Percentiles rank a stretch among this genome's conserved stretches.
Evolutionary conservation across 2,329 filamentous ascomycete species (phyloP).

Genomic region (Alternaria metachromatica): DNA sequence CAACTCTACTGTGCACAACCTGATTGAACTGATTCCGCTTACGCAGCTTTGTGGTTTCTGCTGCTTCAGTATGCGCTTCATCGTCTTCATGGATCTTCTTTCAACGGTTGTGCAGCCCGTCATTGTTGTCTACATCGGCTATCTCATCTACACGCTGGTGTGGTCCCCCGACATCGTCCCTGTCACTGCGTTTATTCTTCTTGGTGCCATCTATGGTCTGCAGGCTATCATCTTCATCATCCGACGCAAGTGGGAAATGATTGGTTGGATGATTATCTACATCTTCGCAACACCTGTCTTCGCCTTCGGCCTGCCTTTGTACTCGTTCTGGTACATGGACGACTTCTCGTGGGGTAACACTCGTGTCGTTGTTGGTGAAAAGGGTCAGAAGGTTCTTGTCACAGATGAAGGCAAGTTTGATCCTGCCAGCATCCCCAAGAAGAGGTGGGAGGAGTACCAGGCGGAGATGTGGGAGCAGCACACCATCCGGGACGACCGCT

Average conservation of each 20-base stretch:
- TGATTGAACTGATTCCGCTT: slow-evolving; percentile 92
- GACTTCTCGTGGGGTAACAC: slow-evolving; percentile 99
- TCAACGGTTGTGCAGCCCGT: slow-evolving; percentile 93
- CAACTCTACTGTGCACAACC: slow-evolving; percentile 97
- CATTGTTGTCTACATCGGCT: slow-evolving; percentile 85
- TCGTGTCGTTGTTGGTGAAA: slow-evolving; percentile 92
- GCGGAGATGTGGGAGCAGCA: slow-evolving; percentile 96
- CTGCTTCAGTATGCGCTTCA: slow-evolving; percentile 99
- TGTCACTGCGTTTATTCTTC: slow-evolving; percentile 84
- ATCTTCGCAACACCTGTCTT: slow-evolving; percentile 90
- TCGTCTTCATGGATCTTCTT: slow-evolving; percentile 92
- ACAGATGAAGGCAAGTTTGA: slow-evolving; percentile 99
- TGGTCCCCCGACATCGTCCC: slow-evolving; percentile 71
- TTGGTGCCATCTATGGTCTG: slow-evolving; percentile 95
- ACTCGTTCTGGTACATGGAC: slow-evolving; percentile 99
- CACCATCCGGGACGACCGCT: slow-evolving; percentile 80
- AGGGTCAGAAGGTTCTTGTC: slow-evolving; percentile 89
- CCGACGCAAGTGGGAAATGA: slow-evolving; percentile 98
- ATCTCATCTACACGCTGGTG: slow-evolving; percentile 79
- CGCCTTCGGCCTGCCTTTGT: slow-evolving; percentile 86
- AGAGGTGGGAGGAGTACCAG: slow-evolving; percentile 99
- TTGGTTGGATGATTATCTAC: slow-evolving; percentile 99
- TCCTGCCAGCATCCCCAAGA: slow-evolving; percentile 87
- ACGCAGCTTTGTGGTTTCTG: slow-evolving; percentile 98
- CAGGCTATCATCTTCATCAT: slow-evolving; percentile 97